Evolutionary conservation across 208 protist species (phyloP), one percentile per base, ranked within the genome.

Genomic region (Jaenimonas drosophilae): DNA sequence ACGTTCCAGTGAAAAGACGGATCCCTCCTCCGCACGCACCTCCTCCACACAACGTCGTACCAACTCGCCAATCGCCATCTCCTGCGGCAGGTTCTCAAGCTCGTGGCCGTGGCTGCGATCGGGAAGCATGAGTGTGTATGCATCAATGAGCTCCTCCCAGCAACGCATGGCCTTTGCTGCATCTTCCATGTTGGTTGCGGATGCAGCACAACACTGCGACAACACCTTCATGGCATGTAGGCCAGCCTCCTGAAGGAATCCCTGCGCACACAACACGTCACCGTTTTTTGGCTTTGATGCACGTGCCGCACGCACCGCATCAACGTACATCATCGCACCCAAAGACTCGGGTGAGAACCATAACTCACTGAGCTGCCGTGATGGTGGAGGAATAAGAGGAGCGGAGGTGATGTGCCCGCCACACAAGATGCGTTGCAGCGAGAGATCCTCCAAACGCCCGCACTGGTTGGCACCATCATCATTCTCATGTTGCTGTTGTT

Each of bases 51-150:
- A 27, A 3, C 30, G 16, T 9, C 27, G 32, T 9, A 87, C 34
- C 31, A 91, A 33, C 52, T 88, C 82, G 5, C 74, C 71, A 24
- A 91, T 80, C 11, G 69, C 72, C 39, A 88, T 70, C 47, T 92
- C 78, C 59, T 88, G 83, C 27, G 83, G 78, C 25, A 86, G 48
- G 49, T 88, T 92, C 58, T 88, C 70, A 45, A 92, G 46, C 51
- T 88, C 78, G 39, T 92, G 78, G n/a, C 74, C 49, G 42, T 68
- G 56, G 11, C 78, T 86, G 49, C 83, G 77, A 43, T 88, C 83
- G 0, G 75, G 75, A 7, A 91, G 52, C 33, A 70, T 59, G 24
- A 72, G 44, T 25, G 83, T 80, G 67, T 91, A 83, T 27, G 2
- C 24, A 47, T 76, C 75, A 44, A 91, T 84, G 7, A 82, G 54